Evolutionary conservation across 106 monocot genomes (phyloP), one percentile per base, ranked within the genome.

Genomic region (Dioscorea zingiberensis): DNA sequence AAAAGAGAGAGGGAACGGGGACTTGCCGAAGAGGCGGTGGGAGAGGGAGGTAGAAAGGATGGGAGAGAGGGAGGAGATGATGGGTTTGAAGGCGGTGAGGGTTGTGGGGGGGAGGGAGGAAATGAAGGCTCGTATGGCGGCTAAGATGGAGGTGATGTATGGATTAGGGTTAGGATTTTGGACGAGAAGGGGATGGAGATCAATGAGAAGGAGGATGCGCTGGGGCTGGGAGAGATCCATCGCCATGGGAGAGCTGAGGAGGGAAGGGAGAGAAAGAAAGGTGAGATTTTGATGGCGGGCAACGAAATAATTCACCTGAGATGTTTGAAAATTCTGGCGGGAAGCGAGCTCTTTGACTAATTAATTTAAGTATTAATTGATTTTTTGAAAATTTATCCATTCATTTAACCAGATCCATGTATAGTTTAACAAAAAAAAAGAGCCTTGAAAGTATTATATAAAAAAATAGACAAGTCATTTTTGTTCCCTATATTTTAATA

Each of bases 61-160:
- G 21, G 91, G 92, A 64, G 91, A 86, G 48, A 93, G 81, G 51
- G 81, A 89, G 70, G 97, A 86, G 73, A 89, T 84, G 80, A 88
- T 77, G 75, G 76, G 65, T 56, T 70, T 76, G 79, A 61, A 68
- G 48, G 88, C 71, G 66, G 76, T 76, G 71, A 95, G 87, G 30
- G 51, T 19, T 13, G 7, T 0, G 58, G 76, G 78, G 12, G 80
- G 76, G 4, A 60, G 27, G 19, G 74, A 60, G 55, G 65, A 45
- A 73, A 94, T 83, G 63, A 94, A 19, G 11, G 24, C 21, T 24
- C 48, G 71, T 55, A 64, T 55, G 47, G 81, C 62, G 44, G 81
- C 27, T 59, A 64, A 55, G 64, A 80, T 68, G 28, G 59, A 30
- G 62, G 59, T 54, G 57, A 73, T 30, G 67, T 67, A 69, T 23